Base-by-base conservation (phyloP, 495 filamentous ascomycete genomes). In the Aspergillus haitiensis region DNA sequence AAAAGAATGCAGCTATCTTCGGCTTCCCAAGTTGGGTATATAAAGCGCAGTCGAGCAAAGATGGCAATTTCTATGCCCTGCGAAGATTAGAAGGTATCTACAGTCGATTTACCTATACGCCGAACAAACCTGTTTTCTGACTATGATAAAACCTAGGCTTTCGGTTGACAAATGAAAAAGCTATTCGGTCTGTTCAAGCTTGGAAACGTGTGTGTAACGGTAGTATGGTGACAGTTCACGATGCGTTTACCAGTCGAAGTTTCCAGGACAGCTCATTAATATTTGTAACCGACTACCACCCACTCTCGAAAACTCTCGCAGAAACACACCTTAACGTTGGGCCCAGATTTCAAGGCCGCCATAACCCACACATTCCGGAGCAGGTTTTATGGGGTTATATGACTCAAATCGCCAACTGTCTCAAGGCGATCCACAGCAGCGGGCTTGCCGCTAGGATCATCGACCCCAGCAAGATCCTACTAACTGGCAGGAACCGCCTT, bases 181-280 rank as follows among this genome's bases (percentile, higher is more conserved):
- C 93, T 16, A 94, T 97, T 32, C 83, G 86, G 32, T 84, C 87
- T 8, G 87, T 96, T 44, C 89, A 92, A 60, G 86, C 86, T n/a
- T 98, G 95, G 95, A 94, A 92, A 65, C 87, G 89, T 49, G 83
- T 98, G 15, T 82, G 81, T 66, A 93, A 86, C 67, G 88, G 86
- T 51, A 90, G 86, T 62, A 85, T 98, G 31, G 93, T 98, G 15
- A 88, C 86, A 2, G 82, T 96, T 10, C 88, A 96, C 67, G 90
- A 97, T 74, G 91, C 90, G 3, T 98, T 98, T 70, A 98, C 94
- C 7, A 97, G 90, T 44, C 80, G 91, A 40, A 88, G 86, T 48
- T 98, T 98, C 74, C 90, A 92, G 59, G 95, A 98, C 66, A 95
- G 88, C 71, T 98, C 95, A 13, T 81, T 98, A 54, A 88, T 98